Base-by-base conservation (phyloP, 108 stramenopile genomes). In the Stephanodiscus triporus region DNA sequence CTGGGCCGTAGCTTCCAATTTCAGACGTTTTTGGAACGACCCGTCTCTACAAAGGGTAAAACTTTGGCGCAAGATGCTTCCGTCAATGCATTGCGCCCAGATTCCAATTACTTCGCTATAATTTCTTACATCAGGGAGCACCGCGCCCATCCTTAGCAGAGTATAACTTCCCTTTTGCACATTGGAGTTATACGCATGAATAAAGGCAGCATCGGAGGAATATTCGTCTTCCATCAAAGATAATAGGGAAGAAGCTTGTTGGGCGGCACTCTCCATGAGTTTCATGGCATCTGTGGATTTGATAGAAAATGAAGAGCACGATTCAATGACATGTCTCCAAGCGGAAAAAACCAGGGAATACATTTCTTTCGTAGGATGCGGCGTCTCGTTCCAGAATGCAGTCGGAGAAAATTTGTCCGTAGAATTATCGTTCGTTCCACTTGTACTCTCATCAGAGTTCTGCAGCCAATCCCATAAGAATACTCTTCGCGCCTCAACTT, bases 301-400 rank as follows among this genome's bases (percentile, higher is more conserved):
- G 53, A 54, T 64, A 26, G 76, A 77, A 17, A 62, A 70, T n/a
- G 27, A 56, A 27, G 60, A 62, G n/a, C 16, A 13, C 11, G 70
- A 72, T 48, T 60, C 57, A 20, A 78, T 61, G 19, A 78, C 77
- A 71, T 66, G 60, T 61, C 72, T 72, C 77, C 77, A 78, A 8
- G 64, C 43, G 45, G 70, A 45, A 14, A 78, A 66, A 36, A 64
- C 65, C 2, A 78, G 65, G 42, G 70, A 70, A 40, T 36, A 72
- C 77, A 78, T 78, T 71, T 78, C 55, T 72, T 66, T 71, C 3
- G 77, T 66, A 20, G 77, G 77, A 61, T 78, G 77, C 6, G 77
- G 70, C 54, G 70, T 70, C 29, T 71, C 53, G 20, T 67, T 72
- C 77, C 77, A 78, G 34, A 63, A 64, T 54, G 53, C 43, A 45